phyloP scores from a whole-genome alignment of 2,329 filamentous ascomycete species.

The Trichoderma sp. region DNA sequence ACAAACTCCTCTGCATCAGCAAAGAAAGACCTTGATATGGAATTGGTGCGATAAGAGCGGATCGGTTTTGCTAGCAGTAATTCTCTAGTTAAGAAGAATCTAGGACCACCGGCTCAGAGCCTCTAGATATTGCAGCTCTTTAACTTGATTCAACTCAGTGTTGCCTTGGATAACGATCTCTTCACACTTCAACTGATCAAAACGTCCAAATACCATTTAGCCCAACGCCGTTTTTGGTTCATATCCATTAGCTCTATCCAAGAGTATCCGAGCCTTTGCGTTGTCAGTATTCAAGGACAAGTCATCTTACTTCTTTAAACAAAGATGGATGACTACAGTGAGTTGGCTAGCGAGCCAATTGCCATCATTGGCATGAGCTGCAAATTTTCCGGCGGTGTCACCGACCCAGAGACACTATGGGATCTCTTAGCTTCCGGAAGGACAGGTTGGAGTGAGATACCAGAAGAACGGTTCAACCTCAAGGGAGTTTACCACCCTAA shows the following conservation, averaged over 20 bases:
- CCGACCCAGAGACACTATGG: conserved; percentile 27
- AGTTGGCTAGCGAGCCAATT: conserved; percentile 18
- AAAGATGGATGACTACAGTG: not conserved
- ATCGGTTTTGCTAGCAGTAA: not conserved
- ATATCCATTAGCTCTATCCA: not conserved
- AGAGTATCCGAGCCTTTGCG: not conserved
- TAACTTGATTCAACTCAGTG: not conserved
- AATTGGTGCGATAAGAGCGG: not conserved
- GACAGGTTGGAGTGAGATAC: conserved; percentile 23
- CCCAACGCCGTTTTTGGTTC: not conserved
- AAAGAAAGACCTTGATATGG: not conserved
- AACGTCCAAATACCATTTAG: not conserved
- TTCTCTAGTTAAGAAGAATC: not conserved
- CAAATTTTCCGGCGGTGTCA: conserved; percentile 26
- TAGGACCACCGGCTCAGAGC: not conserved
- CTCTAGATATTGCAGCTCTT: not conserved
- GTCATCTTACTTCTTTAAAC: not conserved
- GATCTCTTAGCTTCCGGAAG: conserved; percentile 24
- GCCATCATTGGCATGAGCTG: conserved; percentile 29
- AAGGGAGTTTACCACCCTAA: conserved; percentile 28
- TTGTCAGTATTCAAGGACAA: not conserved
- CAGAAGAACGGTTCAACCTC: conserved; percentile 25
- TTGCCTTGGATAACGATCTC: not conserved
- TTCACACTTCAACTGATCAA: not conserved
- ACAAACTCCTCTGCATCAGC: not conserved